A percentile compares a stretch with the other conserved stretches of the same genome.
Evolutionary conservation across 2,329 filamentous ascomycete genomes (phyloP).

Genomic region (Beauveria australis): DNA sequence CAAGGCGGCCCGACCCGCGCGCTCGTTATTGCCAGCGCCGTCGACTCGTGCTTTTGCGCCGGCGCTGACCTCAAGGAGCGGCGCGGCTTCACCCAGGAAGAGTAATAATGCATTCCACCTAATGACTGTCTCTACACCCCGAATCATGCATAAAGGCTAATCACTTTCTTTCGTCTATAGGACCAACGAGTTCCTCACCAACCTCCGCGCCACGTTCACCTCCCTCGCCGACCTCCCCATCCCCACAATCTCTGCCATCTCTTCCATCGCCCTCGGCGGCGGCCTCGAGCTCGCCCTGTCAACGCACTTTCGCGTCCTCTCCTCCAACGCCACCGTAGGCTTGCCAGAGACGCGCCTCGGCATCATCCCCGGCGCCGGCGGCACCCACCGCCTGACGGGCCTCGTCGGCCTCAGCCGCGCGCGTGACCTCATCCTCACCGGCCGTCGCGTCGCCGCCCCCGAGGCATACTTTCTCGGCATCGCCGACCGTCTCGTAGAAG

Average conservation of each 20-base stretch:
- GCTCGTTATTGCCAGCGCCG: slow-evolving; percentile 73
- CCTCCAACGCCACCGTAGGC: slow-evolving; percentile 67
- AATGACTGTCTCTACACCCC: too few relatives aligned
- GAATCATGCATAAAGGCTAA: neutral
- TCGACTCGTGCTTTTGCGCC: slow-evolving; percentile 85
- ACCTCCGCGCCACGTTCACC: slow-evolving; percentile 68
- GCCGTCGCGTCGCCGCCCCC: slow-evolving; percentile 69
- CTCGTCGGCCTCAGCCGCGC: slow-evolving; percentile 75
- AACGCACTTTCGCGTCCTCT: slow-evolving; percentile 82
- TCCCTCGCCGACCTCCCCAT: slow-evolving; percentile 68
- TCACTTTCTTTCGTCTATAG: slow-evolving; percentile 34
- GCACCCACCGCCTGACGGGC: slow-evolving; percentile 77
- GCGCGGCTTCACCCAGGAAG: slow-evolving; percentile 62
- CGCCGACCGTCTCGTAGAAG: slow-evolving; percentile 81
- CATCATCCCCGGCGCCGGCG: slow-evolving; percentile 91
- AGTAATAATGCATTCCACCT: slow-evolving; percentile 41
- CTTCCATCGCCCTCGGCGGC: slow-evolving; percentile 80
- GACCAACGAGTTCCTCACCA: slow-evolving; percentile 67
- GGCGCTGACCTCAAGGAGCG: slow-evolving; percentile 93
- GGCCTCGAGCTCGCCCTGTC: slow-evolving; percentile 88
- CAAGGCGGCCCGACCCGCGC: slow-evolving; percentile 60
- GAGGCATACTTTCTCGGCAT: slow-evolving; percentile 91
- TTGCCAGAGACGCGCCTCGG: slow-evolving; percentile 88
- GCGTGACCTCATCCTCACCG: slow-evolving; percentile 85
- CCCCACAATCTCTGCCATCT: slow-evolving; percentile 83